Percentiles rank a stretch among this genome's conserved stretches.
Evolutionary conservation across 371 early-diverging fungal species (phyloP).

Genomic region (Catenaria anguillulae): DNA sequence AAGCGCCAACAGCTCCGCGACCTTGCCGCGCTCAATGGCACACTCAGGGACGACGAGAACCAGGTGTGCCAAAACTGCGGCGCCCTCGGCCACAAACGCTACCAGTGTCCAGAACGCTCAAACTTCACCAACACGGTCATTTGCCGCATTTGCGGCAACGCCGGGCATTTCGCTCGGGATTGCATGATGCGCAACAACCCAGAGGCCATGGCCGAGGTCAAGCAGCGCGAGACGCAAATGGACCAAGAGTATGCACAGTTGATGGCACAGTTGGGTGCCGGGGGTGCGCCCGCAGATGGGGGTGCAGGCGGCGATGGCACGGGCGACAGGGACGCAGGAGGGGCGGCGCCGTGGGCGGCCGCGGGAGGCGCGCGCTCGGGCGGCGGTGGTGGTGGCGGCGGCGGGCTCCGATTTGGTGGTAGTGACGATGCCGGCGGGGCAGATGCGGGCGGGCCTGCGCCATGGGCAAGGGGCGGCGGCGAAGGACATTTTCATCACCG

Average conservation of each 20-base stretch:
- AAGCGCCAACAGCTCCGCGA: conserved; percentile 36
- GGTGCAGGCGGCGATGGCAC: no score
- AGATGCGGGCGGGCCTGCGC: not conserved
- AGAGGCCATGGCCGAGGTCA: conserved; percentile 43
- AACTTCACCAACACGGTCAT: conserved; percentile 72
- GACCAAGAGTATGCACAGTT: conserved; percentile 74
- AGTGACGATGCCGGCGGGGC: not conserved
- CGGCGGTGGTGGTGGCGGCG: not conserved
- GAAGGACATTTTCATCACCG: no score
- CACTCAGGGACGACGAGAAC: conserved; percentile 51
- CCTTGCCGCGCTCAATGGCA: conserved; percentile 37
- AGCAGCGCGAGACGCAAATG: conserved; percentile 63
- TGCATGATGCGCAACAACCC: conserved; percentile 66
- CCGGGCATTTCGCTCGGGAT: conserved; percentile 82
- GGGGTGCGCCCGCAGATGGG: not conserved
- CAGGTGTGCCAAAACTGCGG: conserved; percentile 91
- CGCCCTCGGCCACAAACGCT: conserved; percentile 71
- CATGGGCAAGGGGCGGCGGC: not conserved
- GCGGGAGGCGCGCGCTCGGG: not conserved
- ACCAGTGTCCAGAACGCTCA: conserved; percentile 77
- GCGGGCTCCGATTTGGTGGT: not conserved
- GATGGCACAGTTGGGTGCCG: conserved; percentile 73
- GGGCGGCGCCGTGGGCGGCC: not conserved
- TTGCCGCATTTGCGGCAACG: conserved; percentile 80
- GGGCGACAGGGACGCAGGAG: no score